phyloP scores from a whole-genome alignment of 2,329 filamentous ascomycete species.

The Fusarium concolor region DNA sequence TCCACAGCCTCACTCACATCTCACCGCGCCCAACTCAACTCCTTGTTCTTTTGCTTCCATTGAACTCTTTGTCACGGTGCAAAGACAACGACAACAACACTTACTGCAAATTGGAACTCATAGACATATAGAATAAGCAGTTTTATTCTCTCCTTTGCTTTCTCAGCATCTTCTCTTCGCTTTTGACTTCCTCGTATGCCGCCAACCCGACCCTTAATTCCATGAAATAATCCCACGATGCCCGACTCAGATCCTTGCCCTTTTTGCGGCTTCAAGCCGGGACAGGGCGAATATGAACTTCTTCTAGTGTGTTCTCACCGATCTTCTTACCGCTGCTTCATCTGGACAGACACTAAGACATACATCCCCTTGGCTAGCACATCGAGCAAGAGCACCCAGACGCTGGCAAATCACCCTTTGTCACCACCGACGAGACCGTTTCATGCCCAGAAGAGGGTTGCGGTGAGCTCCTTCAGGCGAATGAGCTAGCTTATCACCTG shows the following conservation, averaged over 20 bases:
- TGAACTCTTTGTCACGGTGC: constrained; percentile 4
- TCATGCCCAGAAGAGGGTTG: constrained; percentile 60
- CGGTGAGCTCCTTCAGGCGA: constrained; percentile 60
- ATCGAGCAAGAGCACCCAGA: constrained; percentile 47
- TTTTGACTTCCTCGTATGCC: neutral
- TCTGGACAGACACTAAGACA: constrained; percentile 26
- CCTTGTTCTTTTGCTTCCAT: constrained; percentile 23
- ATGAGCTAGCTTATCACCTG: constrained; percentile 43
- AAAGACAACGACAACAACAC: neutral
- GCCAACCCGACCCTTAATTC: neutral
- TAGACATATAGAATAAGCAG: neutral
- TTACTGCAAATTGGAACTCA: neutral
- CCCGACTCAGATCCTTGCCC: constrained; percentile 45
- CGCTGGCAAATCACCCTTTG: constrained; percentile 27
- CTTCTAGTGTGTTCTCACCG: constrained; percentile 47
- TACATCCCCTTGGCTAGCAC: constrained; percentile 38
- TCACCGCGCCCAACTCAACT: constrained; percentile 17
- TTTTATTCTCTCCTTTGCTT: neutral
- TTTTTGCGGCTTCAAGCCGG: constrained; percentile 52
- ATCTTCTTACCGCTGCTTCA: constrained; percentile 6
- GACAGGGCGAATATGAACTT: constrained; percentile 50
- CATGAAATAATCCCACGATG: constrained; percentile 17
- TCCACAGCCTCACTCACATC: constrained; percentile 36
- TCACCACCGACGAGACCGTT: constrained; percentile 16
- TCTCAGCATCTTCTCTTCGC: neutral